Base-by-base conservation (phyloP, 2,329 filamentous ascomycete species). In the Aspergillus flavus region DNA sequence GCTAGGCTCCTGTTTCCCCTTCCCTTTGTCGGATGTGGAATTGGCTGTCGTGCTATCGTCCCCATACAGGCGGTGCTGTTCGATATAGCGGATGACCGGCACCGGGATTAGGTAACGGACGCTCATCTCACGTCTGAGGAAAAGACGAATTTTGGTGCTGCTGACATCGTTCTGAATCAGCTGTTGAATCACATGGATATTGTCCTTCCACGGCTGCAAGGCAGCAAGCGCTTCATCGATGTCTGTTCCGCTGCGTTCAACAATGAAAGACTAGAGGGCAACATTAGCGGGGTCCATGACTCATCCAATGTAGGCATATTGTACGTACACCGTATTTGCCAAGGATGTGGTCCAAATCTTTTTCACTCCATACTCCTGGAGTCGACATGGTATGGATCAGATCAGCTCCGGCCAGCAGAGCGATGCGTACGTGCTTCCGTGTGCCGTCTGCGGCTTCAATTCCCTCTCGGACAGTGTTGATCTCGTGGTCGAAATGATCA, bases 401-500 rank as follows among this genome's bases (percentile, higher is more conserved):
- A 75, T 92, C 90, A 9, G 88, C 89, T 6, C 94, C 94, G 4
- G 92, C 93, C 36, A 97, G 85, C 41, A 97, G 85, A 55, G 92
- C 89, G 68, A 97, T 92, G 62, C 89, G 88, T 21, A 91, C 90
- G 14, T 83, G 86, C 76, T 87, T 90, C 73, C 85, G 87, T 50
- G 72, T 72, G 63, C 92, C 92, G 68, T 90, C 85, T 23, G 85
- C 83, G 54, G 85, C 86, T 71, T 91, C 85, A 34, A 95, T 87
- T 7, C 94, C 94, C 45, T 90, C 89, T 34, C 89, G 82, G 52
- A 92, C 86, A 28, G 87, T 85, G 75, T 97, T 97, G 75, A 97
- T 92, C 76, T 97, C 93, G 74, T 94, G 82, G 69, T 96, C 89
- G 71, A 97, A 95, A 79, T 97, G 94, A 73, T 96, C 93, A 56